Base-by-base conservation (phyloP, 192 early-diverging fungal species). In the Chytriomyces sp. region DNA sequence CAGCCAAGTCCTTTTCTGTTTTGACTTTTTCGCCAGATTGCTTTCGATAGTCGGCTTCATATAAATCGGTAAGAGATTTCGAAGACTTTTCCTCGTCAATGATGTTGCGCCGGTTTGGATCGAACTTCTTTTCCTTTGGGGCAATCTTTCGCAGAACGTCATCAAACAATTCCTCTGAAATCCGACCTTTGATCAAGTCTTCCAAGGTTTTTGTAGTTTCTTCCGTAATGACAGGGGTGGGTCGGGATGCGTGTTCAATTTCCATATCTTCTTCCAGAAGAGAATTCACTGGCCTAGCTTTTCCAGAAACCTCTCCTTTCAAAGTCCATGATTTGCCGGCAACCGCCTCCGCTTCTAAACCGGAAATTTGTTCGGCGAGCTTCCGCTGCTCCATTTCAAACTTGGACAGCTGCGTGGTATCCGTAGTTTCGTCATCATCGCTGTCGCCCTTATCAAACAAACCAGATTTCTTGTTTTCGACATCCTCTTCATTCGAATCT, bases 151-250 rank as follows among this genome's bases (percentile, higher is more conserved):
- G 91, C 48, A 92, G 93, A 5, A 99, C 97, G 79, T 98, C 96
- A 84, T 98, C 94, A 86, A 92, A 99, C 77, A 92, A 88, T 45
- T 85, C 84, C 67, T 95, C 96, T 47, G 94, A 79, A 80, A 99
- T 97, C 43, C 97, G 92, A 65, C 90, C 89, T 82, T 93, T 94
- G 83, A 99, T 99, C 69, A 97, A 79, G 65, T 98, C 97, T 79
- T 97, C 97, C 11, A 99, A 86, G 6, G 93, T 88, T 64, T 87
- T 80, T 7, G 96, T 98, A 0, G 84, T 81, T 81, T 98, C 96
- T 80, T 95, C 93, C 2, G 97, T 98, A 46, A 97, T 92, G 13
- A 97, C 91, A 13, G 97, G 97, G 0, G 96, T 94, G 3, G 97
- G 95, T 84, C 97, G 97, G 49, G 91, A 87, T 26, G 92, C 93